phyloP scores from a whole-genome alignment of 495 filamentous ascomycete species.

The Podospora bellae-mahoneyi region DNA sequence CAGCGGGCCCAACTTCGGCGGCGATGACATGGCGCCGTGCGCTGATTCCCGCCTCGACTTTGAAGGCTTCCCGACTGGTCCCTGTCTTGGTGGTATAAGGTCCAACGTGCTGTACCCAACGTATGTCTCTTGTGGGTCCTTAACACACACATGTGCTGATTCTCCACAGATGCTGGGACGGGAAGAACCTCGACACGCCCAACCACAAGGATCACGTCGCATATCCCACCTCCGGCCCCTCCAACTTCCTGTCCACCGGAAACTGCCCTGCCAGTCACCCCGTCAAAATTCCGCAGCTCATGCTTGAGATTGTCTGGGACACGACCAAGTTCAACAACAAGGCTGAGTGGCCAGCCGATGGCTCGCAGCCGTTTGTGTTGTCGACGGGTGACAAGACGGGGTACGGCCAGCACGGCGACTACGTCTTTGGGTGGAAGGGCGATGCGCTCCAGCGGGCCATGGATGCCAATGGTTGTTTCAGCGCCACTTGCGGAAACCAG shows the following conservation, averaged over 20 bases:
- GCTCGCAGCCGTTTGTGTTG: conserved; percentile 42
- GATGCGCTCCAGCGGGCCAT: conserved; percentile 42
- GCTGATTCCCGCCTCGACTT: conserved; percentile 33
- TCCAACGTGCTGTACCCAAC: conserved; percentile 46
- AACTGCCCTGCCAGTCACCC: conserved; percentile 43
- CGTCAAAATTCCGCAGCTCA: conserved; percentile 43
- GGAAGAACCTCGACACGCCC: conserved; percentile 36
- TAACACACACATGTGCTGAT: too few species aligned
- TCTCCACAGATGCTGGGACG: conserved; percentile 36
- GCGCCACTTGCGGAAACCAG: conserved; percentile 35
- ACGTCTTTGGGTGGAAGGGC: conserved; percentile 47
- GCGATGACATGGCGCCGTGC: conserved; percentile 38
- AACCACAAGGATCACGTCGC: conserved; percentile 44
- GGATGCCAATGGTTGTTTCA: conserved; percentile 42
- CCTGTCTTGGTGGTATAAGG: conserved; percentile 40
- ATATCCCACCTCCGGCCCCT: conserved; percentile 35
- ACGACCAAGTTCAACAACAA: conserved; percentile 41
- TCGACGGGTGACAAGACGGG: conserved; percentile 43
- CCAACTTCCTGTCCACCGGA: conserved; percentile 35
- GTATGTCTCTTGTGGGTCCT: conserved; percentile 12
- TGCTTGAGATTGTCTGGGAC: conserved; percentile 41
- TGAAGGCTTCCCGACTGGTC: conserved; percentile 32
- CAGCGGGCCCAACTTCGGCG: conserved; percentile 38
- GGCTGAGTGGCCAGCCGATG: conserved; percentile 39
- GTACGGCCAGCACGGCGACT: conserved; percentile 45